phyloP scores from a whole-genome alignment of 192 early-diverging fungal species.

The Backusella liffmaniae region DNA sequence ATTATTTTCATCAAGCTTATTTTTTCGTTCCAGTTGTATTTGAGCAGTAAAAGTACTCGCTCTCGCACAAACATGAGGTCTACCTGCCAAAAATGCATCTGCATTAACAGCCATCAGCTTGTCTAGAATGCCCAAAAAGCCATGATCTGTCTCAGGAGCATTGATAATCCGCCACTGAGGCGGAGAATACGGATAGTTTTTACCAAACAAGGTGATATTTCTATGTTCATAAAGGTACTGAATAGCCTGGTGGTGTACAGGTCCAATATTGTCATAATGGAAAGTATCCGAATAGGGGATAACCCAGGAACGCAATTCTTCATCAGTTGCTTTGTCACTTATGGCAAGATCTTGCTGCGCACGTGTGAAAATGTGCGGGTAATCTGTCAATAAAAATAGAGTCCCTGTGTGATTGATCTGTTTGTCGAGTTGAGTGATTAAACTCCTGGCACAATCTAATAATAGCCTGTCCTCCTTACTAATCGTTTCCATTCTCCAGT shows the following conservation, averaged over 20 bases:
- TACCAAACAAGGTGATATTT: slow-evolving; percentile 26
- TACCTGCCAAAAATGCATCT: slow-evolving; percentile 30
- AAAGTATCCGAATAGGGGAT: slow-evolving; percentile 28
- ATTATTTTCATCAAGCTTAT: not conserved
- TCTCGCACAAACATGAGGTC: slow-evolving; percentile 31
- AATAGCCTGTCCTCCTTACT: slow-evolving; percentile 13
- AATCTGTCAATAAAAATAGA: slow-evolving; percentile 36
- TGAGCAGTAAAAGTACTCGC: slow-evolving; percentile 31
- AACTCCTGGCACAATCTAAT: slow-evolving; percentile 23
- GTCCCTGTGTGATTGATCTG: slow-evolving; percentile 4
- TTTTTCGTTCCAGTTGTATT: slow-evolving; percentile 25
- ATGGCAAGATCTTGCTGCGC: slow-evolving; percentile 4
- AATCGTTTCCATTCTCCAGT: slow-evolving; percentile 34
- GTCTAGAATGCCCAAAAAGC: slow-evolving; percentile 30
- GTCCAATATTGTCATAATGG: not conserved
- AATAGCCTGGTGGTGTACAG: slow-evolving; percentile 33
- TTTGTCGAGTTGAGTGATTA: slow-evolving; percentile 6
- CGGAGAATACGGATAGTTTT: slow-evolving; percentile 5
- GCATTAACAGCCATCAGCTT: slow-evolving; percentile 35
- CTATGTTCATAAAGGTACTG: slow-evolving; percentile 32
- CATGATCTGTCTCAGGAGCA: slow-evolving; percentile 11
- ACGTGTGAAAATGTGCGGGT: slow-evolving; percentile 26
- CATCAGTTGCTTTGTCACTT: not conserved
- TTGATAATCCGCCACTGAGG: slow-evolving; percentile 21
- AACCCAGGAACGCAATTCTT: not conserved